phyloP scores from a whole-genome alignment of 1,284 basidiomycete species.

The Leccinum griseonigrum region DNA sequence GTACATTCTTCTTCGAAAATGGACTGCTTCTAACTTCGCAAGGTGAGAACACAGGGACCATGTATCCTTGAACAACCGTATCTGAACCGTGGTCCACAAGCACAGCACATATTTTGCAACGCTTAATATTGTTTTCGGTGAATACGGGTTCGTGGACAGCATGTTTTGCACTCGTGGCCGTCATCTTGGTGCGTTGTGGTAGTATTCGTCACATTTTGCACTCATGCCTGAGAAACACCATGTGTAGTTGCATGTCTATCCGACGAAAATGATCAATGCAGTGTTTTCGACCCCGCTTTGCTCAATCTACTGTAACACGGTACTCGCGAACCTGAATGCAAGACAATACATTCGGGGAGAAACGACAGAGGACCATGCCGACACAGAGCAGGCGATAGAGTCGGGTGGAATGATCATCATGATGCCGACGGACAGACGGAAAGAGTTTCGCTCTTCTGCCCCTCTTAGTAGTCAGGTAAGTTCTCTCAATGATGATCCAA shows the following conservation, averaged over 20 bases:
- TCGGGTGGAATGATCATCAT: neutral
- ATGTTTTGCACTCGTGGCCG: constrained; percentile 3
- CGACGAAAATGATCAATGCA: neutral
- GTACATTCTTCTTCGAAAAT: constrained; percentile 6
- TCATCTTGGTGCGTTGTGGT: constrained; percentile 12
- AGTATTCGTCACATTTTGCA: too few species aligned
- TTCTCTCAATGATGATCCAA: neutral
- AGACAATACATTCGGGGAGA: constrained; percentile 7
- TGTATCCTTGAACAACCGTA: neutral
- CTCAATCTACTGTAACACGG: constrained; percentile 16
- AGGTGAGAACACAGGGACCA: neutral
- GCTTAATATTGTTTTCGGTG: constrained; percentile 10
- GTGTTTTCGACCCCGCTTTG: constrained; percentile 7
- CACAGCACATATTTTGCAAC: constrained; percentile 6
- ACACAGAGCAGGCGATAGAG: neutral
- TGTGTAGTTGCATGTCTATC: neutral
- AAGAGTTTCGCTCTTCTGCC: neutral
- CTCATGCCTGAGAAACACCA: neutral
- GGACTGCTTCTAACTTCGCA: neutral
- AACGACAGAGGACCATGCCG: neutral
- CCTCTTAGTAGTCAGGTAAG: neutral
- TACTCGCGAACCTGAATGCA: constrained; percentile 3
- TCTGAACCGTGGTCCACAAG: neutral
- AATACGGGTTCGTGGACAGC: constrained; percentile 14
- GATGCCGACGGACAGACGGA: neutral